Evolutionary conservation across 1,284 basidiomycete species (phyloP), one percentile per base, ranked within the genome.

Genomic region (Paramarasmius palmivorus): DNA sequence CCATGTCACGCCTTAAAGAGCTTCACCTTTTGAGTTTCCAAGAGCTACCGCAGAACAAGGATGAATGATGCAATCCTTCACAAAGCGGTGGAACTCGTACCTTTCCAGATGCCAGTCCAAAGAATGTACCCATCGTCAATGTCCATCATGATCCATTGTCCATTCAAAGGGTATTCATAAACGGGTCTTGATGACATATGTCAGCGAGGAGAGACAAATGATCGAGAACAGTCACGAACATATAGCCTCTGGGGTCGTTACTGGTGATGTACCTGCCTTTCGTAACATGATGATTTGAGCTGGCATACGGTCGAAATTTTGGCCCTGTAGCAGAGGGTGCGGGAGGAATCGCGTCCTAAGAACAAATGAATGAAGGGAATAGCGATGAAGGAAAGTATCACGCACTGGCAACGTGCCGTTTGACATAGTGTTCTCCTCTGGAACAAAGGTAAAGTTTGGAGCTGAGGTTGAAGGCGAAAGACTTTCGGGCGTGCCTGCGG

Each of bases 131-230:
- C 90, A 66, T 92, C 90, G 67, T 93, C 91, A 67, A 90, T 89
- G 73, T 93, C 91, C 82, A 93, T 90, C 90, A 93, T 93, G 63
- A 93, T 91, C 89, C 90, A 93, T 66, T 92, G 90, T 14, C 86
- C 88, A 59, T 92, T 91, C 54, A 93, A 74, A 2, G 90, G 90
- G 62, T 93, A 93, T 68, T 93, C 90, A 63, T 90, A 92, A 9
- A 93, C 90, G 12, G 90, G 90, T 56, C 89, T 92, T 34, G 62
- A 3, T 42, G 10, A 9, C 19, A 39, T 1, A 41, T 37, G 17
- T 36, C 26, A 19, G 6, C 25, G 52, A 36, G 48, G 23, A 39
- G 20, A 26, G 50, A 46, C 55, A 46, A 56, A 62, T 25, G 60
- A 57, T 37, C 15, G 42, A 38, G 48, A 48, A 37, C 49, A 19